Evolutionary conservation across 2,329 filamentous ascomycete genomes (phyloP).

Genomic region (Fusarium palustre): DNA sequence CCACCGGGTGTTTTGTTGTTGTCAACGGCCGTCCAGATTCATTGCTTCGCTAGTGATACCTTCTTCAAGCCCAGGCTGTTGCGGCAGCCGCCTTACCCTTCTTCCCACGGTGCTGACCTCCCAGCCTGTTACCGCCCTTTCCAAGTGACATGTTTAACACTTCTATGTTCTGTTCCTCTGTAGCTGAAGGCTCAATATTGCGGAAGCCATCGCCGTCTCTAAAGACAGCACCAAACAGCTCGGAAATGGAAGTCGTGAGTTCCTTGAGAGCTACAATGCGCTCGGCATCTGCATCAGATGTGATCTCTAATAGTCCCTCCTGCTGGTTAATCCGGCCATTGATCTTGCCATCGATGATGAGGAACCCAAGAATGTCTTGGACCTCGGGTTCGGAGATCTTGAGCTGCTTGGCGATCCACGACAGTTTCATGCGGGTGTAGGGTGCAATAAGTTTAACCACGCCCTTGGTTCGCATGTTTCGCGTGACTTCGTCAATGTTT

Average conservation of each 20-base stretch:
- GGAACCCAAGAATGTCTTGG: conserved; percentile 93
- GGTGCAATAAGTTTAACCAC: conserved; percentile 93
- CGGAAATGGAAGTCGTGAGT: conserved; percentile 77
- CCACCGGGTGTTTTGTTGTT: neutral
- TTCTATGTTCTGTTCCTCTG: conserved; percentile 50
- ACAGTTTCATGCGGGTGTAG: conserved; percentile 90
- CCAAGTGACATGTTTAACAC: conserved; percentile 40
- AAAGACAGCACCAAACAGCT: conserved; percentile 78
- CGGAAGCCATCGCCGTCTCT: conserved; percentile 80
- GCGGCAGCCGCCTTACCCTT: conserved; percentile 37
- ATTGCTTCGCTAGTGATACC: conserved; percentile 2
- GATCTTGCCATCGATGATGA: conserved; percentile 91
- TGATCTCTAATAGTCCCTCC: conserved; percentile 83
- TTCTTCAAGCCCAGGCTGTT: conserved; percentile 29
- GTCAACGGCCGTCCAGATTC: neutral
- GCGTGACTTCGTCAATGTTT: conserved; percentile 98
- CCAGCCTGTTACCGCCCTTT: conserved; percentile 18
- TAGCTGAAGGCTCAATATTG: conserved; percentile 40
- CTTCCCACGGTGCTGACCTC: conserved; percentile 32
- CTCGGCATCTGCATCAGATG: conserved; percentile 77
- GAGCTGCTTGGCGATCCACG: conserved; percentile 88
- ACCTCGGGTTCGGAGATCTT: conserved; percentile 88
- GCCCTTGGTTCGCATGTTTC: conserved; percentile 97
- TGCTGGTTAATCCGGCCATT: conserved; percentile 91
- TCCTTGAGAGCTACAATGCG: conserved; percentile 78